Evolutionary conservation across 2,329 filamentous ascomycete species (phyloP).

Genomic region (Exophiala aquamarina): DNA sequence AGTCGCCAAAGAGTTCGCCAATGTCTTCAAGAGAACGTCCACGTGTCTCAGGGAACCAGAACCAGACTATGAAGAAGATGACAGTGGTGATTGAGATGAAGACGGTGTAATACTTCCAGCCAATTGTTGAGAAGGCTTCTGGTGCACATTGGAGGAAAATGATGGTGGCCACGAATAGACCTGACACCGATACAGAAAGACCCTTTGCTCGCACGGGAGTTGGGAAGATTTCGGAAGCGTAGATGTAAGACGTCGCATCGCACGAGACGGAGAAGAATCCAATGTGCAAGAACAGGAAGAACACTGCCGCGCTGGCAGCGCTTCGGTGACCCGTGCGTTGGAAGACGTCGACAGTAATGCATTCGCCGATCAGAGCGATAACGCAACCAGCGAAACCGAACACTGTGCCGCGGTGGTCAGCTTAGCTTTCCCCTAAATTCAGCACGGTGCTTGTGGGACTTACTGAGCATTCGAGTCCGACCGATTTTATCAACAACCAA

Average conservation of each 20-base stretch:
- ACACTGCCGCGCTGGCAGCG: slow-evolving; percentile 32
- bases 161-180: slow-evolving; percentile 17
- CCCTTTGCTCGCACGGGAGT: slow-evolving; percentile 16
- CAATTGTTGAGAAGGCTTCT: slow-evolving; percentile 33
- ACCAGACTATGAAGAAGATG: slow-evolving; percentile 63
- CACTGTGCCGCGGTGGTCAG: not conserved
- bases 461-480: slow-evolving; percentile 8
- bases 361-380: not conserved
- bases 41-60: slow-evolving; percentile 71
- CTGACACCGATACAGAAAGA: slow-evolving; percentile 8
- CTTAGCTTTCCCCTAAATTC: no score
- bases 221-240: slow-evolving; percentile 15
- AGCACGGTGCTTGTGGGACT: not conserved
- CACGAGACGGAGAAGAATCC: slow-evolving; percentile 38
- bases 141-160: slow-evolving; percentile 17
- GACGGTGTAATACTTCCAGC: slow-evolving; percentile 34
- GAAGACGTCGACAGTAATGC: not conserved
- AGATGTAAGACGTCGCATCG: slow-evolving; percentile 11
- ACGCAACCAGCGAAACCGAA: slow-evolving; percentile 1
- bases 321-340: not conserved
- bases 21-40: slow-evolving; percentile 70
- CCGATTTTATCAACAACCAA: slow-evolving; percentile 18
- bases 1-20: slow-evolving; percentile 58
- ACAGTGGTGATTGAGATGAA: slow-evolving; percentile 17
- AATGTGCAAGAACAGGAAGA: slow-evolving; percentile 42